phyloP scores from a whole-genome alignment of 345 rosid genomes.

The Melastoma malabathricum region DNA sequence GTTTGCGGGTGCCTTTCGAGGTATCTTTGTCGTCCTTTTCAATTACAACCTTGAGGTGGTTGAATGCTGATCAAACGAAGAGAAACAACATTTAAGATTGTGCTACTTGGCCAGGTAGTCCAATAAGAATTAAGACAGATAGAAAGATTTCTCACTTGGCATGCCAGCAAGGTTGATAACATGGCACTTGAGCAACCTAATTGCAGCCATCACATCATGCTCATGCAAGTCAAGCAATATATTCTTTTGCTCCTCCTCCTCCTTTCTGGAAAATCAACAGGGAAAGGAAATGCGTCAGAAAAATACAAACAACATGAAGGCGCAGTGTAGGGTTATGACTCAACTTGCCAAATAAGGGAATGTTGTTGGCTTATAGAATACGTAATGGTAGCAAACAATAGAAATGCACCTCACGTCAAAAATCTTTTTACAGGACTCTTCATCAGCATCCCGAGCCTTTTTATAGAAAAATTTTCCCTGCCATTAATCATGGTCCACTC shows the following conservation, averaged over 20 bases:
- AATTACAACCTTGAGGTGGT: slow-evolving; percentile 33
- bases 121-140: slow-evolving; percentile 6
- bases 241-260: slow-evolving; percentile 16
- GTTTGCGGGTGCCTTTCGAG: slow-evolving; percentile 29
- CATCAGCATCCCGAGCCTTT: slow-evolving; percentile 40
- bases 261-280: slow-evolving; percentile 13
- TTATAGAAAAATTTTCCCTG: slow-evolving; percentile 35
- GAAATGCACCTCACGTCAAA: slow-evolving; percentile 19
- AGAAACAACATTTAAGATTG: background rate
- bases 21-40: slow-evolving; percentile 26
- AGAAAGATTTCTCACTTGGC: slow-evolving; percentile 24
- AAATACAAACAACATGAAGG: background rate
- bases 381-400: background rate
- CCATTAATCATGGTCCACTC: slow-evolving; percentile 2
- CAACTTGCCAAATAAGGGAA: background rate
- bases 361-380: background rate
- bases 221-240: slow-evolving; percentile 29
- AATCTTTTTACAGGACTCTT: slow-evolving; percentile 35
- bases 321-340: background rate
- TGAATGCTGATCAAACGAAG: slow-evolving; percentile 17
- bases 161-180: slow-evolving; percentile 36
- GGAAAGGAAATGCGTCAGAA: background rate
- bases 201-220: slow-evolving; percentile 23
- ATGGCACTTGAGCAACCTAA: slow-evolving; percentile 30
- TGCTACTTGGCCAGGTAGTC: background rate